Evolutionary conservation across 495 filamentous ascomycete genomes (phyloP).

Genomic region (Cryomyces antarcticus): DNA sequence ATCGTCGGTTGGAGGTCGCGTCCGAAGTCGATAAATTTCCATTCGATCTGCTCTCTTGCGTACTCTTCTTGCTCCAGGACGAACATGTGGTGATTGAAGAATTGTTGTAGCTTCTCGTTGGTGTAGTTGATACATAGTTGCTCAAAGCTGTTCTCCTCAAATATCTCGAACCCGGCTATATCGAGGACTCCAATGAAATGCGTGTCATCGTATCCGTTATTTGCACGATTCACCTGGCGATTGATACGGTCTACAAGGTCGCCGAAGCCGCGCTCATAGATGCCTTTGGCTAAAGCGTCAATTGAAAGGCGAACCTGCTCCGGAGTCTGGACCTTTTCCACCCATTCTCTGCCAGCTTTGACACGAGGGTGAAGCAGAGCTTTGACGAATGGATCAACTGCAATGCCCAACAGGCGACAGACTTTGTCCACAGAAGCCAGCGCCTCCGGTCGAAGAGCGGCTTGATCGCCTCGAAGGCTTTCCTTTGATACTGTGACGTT

Average conservation of each 20-base stretch:
- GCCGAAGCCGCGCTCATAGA: conserved; percentile 91
- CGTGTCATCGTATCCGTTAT: conserved; percentile 61
- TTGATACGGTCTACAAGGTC: conserved; percentile 87
- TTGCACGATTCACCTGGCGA: conserved; percentile 62
- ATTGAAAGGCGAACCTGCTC: conserved; percentile 83
- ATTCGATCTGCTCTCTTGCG: conserved; percentile 92
- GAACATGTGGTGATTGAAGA: conserved; percentile 99
- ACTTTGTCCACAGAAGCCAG: conserved; percentile 51
- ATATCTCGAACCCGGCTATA: conserved; percentile 99
- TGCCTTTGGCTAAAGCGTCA: conserved; percentile 86
- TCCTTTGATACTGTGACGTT: conserved; percentile 81
- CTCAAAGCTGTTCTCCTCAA: conserved; percentile 95
- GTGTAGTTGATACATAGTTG: conserved; percentile 99
- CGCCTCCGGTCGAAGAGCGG: conserved; percentile 53
- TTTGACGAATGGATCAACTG: conserved; percentile 63
- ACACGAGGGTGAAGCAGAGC: conserved; percentile 82
- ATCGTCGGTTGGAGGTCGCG: conserved; percentile 96
- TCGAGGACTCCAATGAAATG: conserved; percentile 96
- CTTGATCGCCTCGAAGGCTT: conserved; percentile 78
- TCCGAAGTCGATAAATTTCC: conserved; percentile 99
- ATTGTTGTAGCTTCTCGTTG: conserved; percentile 98
- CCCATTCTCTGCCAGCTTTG: conserved; percentile 92
- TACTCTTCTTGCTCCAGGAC: conserved; percentile 98
- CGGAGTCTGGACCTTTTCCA: conserved; percentile 90
- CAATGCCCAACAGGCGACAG: conserved; percentile 69